Percentiles rank a stretch among this genome's conserved stretches.
Conservation (phyloP, 192 early-diverging fungal species). For the Pilaira anomala region DNA sequence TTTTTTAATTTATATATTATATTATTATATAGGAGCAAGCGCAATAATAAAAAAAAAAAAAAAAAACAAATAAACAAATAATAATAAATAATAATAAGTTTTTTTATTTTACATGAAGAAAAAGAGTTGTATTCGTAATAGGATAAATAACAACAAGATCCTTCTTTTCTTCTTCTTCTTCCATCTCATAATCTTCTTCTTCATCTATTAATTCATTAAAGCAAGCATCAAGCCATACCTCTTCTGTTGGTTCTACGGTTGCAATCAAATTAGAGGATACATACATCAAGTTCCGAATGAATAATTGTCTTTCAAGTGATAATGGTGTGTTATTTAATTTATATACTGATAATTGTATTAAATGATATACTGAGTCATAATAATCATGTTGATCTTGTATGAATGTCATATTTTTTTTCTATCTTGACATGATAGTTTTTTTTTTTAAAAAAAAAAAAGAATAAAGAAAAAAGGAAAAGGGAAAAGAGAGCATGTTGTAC, state of each 20-base stretch:
- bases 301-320: slow-evolving; percentile 15
- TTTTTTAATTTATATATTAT: not conserved
- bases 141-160: not conserved
- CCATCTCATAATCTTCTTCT: slow-evolving; percentile 19
- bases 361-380: slow-evolving; percentile 6
- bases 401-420: not conserved
- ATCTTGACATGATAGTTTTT: not conserved
- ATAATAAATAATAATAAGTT: not conserved
- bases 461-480: not conserved
- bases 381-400: not conserved
- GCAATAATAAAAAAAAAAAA: slow-evolving; percentile 7
- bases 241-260: slow-evolving; percentile 4
- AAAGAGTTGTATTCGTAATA: not conserved
- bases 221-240: slow-evolving; percentile 32
- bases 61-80: not conserved
- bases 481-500: not conserved
- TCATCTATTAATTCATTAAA: slow-evolving; percentile 26
- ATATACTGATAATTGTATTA: slow-evolving; percentile 6
- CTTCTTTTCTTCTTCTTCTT: slow-evolving; percentile 15
- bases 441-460: too few relatives aligned
- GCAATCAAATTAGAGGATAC: slow-evolving; percentile 2
- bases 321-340: slow-evolving; percentile 4
- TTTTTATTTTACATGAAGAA: not conserved
- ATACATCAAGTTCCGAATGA: slow-evolving; percentile 16
- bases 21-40: slow-evolving; percentile 15